These are phyloP conservation scores for Cotoneaster glaucophyllus DNA, from an alignment of 306 rosid species.

Conservation along the genomic window DNA sequence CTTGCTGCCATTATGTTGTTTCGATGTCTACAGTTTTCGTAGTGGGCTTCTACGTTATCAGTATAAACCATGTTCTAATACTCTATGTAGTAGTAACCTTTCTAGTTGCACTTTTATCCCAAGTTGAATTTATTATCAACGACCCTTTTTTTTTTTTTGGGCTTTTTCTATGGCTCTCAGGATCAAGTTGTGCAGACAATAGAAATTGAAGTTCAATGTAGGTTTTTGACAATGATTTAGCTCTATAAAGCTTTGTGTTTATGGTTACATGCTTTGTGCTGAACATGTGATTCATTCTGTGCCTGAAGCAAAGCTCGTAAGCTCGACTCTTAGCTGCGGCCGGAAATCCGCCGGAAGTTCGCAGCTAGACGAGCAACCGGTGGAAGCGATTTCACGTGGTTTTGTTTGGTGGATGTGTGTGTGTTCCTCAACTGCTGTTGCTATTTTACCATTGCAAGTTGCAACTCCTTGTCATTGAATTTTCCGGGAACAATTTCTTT, in stretches of 20 bases:
- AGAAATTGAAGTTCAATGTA: not conserved
- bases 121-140: not conserved
- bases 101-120: not conserved
- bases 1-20: not conserved
- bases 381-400: not conserved
- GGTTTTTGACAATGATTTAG: not conserved
- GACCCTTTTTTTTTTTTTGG: not conserved
- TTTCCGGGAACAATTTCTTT: not conserved
- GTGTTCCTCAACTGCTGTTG: not conserved
- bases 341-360: not conserved
- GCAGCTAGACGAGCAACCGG: not conserved
- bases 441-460: not conserved
- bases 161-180: not conserved
- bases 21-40: not conserved
- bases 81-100: not conserved
- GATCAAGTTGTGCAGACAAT: not conserved
- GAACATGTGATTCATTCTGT: not conserved
- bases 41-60: not conserved
- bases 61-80: not conserved
- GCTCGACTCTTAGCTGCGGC: not conserved
- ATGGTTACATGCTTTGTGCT: not conserved
- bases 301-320: not conserved
- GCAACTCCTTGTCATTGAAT: not conserved
- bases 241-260: not conserved
- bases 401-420: not conserved